phyloP scores from a whole-genome alignment of 176 grass and related monocot genomes.

The Musa acuminata region DNA sequence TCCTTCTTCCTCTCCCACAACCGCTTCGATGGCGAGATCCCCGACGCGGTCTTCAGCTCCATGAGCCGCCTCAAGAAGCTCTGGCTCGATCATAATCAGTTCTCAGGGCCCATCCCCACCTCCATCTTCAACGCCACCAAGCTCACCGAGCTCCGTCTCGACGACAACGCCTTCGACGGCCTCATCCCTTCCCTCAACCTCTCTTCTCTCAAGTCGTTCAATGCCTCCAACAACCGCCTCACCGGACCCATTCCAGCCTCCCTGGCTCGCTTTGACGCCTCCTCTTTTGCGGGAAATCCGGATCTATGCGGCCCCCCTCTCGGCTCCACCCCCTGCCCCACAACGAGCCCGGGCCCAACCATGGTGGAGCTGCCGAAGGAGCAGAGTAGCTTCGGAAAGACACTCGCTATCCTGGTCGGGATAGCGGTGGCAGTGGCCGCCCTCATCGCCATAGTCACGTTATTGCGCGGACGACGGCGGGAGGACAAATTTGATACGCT shows the following conservation, averaged over 20 bases:
- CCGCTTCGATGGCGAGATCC: constrained; percentile 46
- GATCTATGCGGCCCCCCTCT: constrained; percentile 9
- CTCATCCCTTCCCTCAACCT: background rate
- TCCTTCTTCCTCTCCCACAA: constrained; percentile 72
- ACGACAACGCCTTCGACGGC: constrained; percentile 16
- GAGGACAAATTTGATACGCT: background rate
- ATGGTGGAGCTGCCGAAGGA: background rate
- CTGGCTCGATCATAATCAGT: constrained; percentile 56
- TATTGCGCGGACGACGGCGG: background rate
- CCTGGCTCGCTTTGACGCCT: constrained; percentile 8
- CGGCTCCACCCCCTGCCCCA: background rate
- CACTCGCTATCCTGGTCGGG: background rate
- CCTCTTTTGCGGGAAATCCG: constrained; percentile 1
- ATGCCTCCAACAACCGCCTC: constrained; percentile 4
- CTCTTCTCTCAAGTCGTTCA: background rate
- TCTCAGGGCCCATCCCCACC: constrained; percentile 41
- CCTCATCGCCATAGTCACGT: background rate
- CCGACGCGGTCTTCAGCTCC: constrained; percentile 42
- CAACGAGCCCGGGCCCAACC: background rate
- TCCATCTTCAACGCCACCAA: constrained; percentile 34
- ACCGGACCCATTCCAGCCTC: background rate
- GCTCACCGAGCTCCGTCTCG: constrained; percentile 60
- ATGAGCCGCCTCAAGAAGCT: constrained; percentile 73
- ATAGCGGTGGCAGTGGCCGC: background rate
- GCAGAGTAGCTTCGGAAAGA: background rate